Conservation (phyloP, 768 basidiomycete genomes). For the Fibroporia radiculosa region DNA sequence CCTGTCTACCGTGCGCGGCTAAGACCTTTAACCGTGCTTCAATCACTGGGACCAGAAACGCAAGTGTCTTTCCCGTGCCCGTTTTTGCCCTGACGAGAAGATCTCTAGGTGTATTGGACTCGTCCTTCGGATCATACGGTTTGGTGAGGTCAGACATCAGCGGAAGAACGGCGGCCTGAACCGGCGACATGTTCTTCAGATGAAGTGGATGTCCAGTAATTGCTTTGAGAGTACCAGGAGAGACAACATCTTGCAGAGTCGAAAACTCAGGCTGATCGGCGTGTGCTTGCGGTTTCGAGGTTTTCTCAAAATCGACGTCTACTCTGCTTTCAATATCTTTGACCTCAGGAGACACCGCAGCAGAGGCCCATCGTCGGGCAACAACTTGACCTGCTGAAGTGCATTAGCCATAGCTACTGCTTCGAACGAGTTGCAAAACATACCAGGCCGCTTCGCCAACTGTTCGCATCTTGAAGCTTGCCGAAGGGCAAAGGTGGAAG, state of each 20-base stretch:
- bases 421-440: neutral
- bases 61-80: conserved; percentile 85
- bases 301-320: neutral
- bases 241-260: conserved; percentile 31
- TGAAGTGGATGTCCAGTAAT: conserved; percentile 58
- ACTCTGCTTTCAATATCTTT: neutral
- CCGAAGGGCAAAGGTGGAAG: neutral
- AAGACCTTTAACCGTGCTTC: conserved; percentile 64
- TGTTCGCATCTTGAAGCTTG: conserved; percentile 5
- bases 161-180: conserved; percentile 73
- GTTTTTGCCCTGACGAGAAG: conserved; percentile 83
- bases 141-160: conserved; percentile 64
- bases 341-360: neutral
- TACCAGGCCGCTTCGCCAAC: neutral
- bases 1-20: conserved; percentile 34
- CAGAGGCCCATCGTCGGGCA: neutral
- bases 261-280: conserved; percentile 23
- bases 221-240: conserved; percentile 38
- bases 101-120: conserved; percentile 40
- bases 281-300: neutral
- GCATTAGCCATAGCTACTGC: neutral
- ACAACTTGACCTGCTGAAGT: neutral
- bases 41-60: conserved; percentile 81
- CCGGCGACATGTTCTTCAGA: conserved; percentile 66
- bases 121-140: conserved; percentile 35